Base-by-base conservation (phyloP, 129 eudicot genomes). In the Flaveria brownii region DNA sequence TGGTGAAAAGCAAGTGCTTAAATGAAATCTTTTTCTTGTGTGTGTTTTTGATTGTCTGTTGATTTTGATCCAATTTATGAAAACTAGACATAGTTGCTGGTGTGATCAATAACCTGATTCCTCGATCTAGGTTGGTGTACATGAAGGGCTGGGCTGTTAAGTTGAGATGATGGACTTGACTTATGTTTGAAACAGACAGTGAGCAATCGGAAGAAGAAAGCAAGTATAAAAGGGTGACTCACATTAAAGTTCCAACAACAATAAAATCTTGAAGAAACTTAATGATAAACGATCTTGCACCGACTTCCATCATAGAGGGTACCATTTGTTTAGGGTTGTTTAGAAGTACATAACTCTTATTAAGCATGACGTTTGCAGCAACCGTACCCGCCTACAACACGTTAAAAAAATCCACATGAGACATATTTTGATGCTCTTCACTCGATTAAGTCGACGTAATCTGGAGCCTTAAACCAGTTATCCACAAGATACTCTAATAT, bases 251-350 rank as follows among this genome's bases (percentile, higher is more conserved):
- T 43, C 96, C 98, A 0, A 86, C 77, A 30, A 80, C 64, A 23
- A 93, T 90, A 52, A 72, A 90, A 66, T 77, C 57, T 54, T 75
- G 68, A 33, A 92, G 87, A 77, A 92, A 86, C 52, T 90, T 68
- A 45, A 85, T 81, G 59, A 88, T 88, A 66, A 84, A 84, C 14
- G 82, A 47, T 33, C 98, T 85, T 9, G 98, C 96, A 30, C 92
- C 98, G 36, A 83, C 55, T 77, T 90, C 98, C 71, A 56, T 76
- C 87, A 75, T 80, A 55, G 98, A 86, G 28, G 86, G 95, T 78
- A 86, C 85, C 98, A 92, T 92, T 49, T 83, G 88, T 71, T 84
- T 92, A 6, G 96, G 94, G 72, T 86, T 92, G 68, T 51, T 77
- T 50, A 81, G 68, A 39, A 87, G 30, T 13, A 43, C 56, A 67